Conservation (phyloP, 345 rosid genomes). For the Moringa oleifera region DNA sequence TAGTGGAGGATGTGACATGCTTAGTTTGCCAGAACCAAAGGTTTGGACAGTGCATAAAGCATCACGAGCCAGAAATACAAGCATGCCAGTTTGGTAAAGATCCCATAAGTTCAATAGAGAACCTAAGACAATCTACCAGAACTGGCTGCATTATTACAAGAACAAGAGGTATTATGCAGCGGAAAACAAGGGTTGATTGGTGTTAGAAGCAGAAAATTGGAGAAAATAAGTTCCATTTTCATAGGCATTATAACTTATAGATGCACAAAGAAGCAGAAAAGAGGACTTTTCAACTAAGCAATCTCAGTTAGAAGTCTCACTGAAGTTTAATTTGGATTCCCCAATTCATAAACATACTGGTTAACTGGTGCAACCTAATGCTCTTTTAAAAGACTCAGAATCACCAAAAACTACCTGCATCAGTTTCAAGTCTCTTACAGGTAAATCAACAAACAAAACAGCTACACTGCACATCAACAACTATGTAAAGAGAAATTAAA, state of each 20-base stretch:
- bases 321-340: background rate
- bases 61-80: too few relatives aligned
- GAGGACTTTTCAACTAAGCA: too few relatives aligned
- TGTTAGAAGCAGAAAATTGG: conserved; percentile 75
- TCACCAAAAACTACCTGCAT: background rate
- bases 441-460: conserved; percentile 29
- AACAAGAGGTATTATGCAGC: conserved; percentile 45
- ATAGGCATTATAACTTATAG: conserved; percentile 67
- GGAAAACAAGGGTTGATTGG: conserved; percentile 68
- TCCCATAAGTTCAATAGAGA: too few relatives aligned
- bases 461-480: background rate
- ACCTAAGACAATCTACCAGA: conserved; percentile 68
- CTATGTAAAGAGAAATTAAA: background rate
- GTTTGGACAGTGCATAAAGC: too few relatives aligned
- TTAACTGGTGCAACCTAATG: background rate
- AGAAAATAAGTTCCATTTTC: conserved; percentile 62
- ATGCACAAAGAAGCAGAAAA: background rate
- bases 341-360: background rate
- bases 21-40: too few relatives aligned
- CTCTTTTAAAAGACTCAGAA: too few relatives aligned
- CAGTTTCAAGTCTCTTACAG: conserved; percentile 12
- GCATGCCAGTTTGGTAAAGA: too few relatives aligned
- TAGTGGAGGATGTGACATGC: too few relatives aligned
- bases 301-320: too few relatives aligned
- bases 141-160: conserved; percentile 70